Percentiles rank a stretch among this genome's conserved stretches.
Evolutionary conservation across 331 rosid species (phyloP).

Genomic region (Pyracantha coccinea): DNA sequence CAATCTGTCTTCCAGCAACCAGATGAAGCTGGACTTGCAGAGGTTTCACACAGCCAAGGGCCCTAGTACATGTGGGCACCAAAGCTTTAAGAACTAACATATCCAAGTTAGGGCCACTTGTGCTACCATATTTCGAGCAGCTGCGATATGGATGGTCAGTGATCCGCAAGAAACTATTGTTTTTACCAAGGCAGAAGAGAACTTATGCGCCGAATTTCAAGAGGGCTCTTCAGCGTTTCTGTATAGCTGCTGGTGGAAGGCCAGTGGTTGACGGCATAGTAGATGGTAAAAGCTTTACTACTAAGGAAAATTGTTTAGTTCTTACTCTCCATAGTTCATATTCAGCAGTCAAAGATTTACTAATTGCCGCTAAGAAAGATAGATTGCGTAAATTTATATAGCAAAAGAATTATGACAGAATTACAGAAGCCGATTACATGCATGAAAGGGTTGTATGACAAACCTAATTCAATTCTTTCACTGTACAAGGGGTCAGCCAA

Average conservation of each 20-base stretch:
- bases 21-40: constrained; percentile 36
- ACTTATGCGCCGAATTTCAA: constrained; percentile 45
- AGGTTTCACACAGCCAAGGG: constrained; percentile 42
- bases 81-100: constrained; percentile 45
- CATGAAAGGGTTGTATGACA: not conserved
- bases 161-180: constrained; percentile 28
- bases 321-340: no score
- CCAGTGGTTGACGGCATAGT: constrained; percentile 54
- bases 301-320: no score
- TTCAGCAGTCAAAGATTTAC: no score
- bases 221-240: constrained; percentile 62
- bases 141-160: constrained; percentile 28
- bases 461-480: not conserved
- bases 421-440: not conserved
- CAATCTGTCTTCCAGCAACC: constrained; percentile 45
- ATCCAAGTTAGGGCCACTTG: constrained; percentile 37
- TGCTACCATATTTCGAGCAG: constrained; percentile 62
- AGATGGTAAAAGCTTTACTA: constrained; percentile 1
- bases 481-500: not conserved
- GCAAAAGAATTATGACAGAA: no score
- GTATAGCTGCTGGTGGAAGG: constrained; percentile 80
- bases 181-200: constrained; percentile 11
- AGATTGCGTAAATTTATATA: no score
- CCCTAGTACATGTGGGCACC: constrained; percentile 45
- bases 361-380: no score